Percentiles rank a stretch among this genome's conserved stretches.
Conservation (phyloP, 495 filamentous ascomycete genomes). For the Chaetomidium leptoderma region DNA sequence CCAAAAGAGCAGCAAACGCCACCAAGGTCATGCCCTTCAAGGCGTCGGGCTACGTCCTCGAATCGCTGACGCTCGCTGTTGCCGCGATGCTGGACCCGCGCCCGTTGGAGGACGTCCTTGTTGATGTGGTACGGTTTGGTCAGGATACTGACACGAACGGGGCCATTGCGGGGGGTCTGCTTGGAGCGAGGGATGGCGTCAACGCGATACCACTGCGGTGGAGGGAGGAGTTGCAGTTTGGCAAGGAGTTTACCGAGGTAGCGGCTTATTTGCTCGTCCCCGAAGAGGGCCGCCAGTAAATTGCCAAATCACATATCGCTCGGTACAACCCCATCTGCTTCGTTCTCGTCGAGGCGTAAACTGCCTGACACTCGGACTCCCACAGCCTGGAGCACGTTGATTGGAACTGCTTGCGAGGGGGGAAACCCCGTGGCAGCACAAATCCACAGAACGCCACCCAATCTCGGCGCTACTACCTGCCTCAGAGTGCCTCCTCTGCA, state of each 20-base stretch:
- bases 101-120: constrained; percentile 28
- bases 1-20: constrained; percentile 16
- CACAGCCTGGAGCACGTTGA: no score
- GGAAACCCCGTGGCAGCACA: neutral
- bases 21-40: constrained; percentile 18
- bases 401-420: no score
- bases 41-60: constrained; percentile 28
- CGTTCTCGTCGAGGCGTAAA: neutral
- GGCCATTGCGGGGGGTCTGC: constrained; percentile 32
- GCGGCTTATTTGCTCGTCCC: constrained; percentile 15
- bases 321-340: no score
- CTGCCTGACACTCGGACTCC: no score
- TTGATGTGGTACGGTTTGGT: constrained; percentile 33
- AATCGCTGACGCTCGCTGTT: constrained; percentile 28
- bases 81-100: constrained; percentile 31
- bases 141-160: constrained; percentile 34
- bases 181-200: constrained; percentile 32
- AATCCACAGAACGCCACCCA: neutral
- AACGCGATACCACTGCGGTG: constrained; percentile 25
- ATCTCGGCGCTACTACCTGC: constrained; percentile 1
- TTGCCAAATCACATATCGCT: no score
- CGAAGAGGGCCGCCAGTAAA: neutral
- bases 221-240: constrained; percentile 32
- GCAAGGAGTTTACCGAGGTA: constrained; percentile 28
- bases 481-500: neutral